These are phyloP conservation scores for Gnomoniopsis sp. DNA, from an alignment of 2,329 filamentous ascomycete species.

Conservation along the genomic window DNA sequence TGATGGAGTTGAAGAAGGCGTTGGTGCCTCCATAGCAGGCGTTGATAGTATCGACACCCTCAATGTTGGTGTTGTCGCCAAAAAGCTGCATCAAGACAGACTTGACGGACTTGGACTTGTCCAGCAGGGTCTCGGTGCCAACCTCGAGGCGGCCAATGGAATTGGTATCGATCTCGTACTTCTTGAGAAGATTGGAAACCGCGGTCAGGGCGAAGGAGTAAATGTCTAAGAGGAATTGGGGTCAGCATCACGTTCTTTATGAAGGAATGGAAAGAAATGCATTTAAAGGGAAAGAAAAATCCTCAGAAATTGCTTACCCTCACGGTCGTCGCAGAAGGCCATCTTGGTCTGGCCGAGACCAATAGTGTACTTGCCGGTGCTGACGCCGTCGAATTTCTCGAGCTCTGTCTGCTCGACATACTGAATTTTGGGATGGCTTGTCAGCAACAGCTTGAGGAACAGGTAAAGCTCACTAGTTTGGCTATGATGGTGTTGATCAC, in stretches of 20 bases:
- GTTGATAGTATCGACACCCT: conserved; percentile 80
- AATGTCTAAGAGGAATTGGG: conserved; percentile 57
- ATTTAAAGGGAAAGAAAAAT: neutral
- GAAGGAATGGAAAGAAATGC: neutral
- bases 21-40: conserved; percentile 87
- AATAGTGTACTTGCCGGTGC: conserved; percentile 83
- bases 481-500: neutral
- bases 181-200: conserved; percentile 72
- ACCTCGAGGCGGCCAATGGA: conserved; percentile 79
- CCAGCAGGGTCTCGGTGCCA: conserved; percentile 79
- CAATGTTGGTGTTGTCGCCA: conserved; percentile 77
- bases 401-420: conserved; percentile 82
- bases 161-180: conserved; percentile 78
- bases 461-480: neutral
- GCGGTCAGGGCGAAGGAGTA: conserved; percentile 82
- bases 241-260: neutral
- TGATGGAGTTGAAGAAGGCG: conserved; percentile 76
- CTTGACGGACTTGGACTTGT: conserved; percentile 92
- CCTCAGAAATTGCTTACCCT: too few species aligned
- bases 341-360: conserved; percentile 88
- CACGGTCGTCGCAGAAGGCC: conserved; percentile 87
- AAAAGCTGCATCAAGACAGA: conserved; percentile 85
- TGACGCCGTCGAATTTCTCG: conserved; percentile 82
- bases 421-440: conserved; percentile 38
- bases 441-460: neutral